These are phyloP conservation scores for Teunomyces barrocoloradensis DNA, from an alignment of 805 yeast genomes.

Conservation along the genomic window DNA sequence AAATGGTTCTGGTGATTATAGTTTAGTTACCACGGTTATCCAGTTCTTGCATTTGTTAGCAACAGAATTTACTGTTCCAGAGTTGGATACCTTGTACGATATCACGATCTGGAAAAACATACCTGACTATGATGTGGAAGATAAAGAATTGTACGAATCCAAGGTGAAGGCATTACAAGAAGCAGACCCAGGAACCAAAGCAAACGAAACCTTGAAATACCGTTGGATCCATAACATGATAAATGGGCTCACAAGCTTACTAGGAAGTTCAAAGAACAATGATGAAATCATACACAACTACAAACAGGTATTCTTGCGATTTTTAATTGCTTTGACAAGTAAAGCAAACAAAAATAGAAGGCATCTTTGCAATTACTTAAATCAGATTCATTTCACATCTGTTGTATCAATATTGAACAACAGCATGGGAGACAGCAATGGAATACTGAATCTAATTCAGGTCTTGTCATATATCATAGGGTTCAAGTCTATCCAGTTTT, in stretches of 20 bases:
- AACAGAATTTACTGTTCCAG: not conserved
- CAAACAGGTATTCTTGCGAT: not conserved
- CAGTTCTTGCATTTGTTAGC: not conserved
- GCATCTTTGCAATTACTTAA: not conserved
- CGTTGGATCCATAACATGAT: conserved; percentile 7
- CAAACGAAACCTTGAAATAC: conserved; percentile 2
- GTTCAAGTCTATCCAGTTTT: not conserved
- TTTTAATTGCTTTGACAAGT: not conserved
- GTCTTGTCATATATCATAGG: not conserved
- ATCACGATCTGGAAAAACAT: conserved; percentile 29
- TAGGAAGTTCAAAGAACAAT: not conserved
- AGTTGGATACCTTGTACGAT: conserved; percentile 20
- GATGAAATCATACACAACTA: not conserved
- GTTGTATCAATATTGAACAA: not conserved
- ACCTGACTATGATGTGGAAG: conserved; percentile 8
- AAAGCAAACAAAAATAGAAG: not conserved
- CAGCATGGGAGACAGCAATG: not conserved
- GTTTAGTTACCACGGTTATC: not conserved
- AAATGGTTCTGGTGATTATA: not conserved
- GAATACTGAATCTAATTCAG: not conserved
- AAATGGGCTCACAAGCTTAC: not conserved
- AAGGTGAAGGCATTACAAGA: not conserved
- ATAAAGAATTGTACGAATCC: not conserved
- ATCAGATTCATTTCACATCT: not conserved
- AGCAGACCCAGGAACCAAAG: not conserved